Evolutionary conservation across 2,329 filamentous ascomycete genomes (phyloP), one percentile per base, ranked within the genome.

Genomic region (Fusarium poae): DNA sequence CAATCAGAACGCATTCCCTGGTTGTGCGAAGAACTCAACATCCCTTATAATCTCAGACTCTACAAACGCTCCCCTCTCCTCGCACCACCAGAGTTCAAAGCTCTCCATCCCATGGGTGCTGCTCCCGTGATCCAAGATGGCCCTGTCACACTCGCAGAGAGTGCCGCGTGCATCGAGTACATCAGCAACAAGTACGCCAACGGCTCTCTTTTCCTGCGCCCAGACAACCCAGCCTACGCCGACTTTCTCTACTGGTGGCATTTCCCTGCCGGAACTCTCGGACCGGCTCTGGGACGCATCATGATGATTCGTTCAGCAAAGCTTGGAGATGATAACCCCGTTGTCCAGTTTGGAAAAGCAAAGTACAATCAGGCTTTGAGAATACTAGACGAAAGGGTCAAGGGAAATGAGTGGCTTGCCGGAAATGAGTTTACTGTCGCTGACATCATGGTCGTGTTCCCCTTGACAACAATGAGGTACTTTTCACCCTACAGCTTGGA

Each of bases 221-320:
- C 85, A 0, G 69, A 75, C 0, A 77, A 86, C 51, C 76, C 81
- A 18, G 80, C 82, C 44, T 91, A 89, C 66, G 79, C 86, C 3
- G 83, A 88, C 51, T 91, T 88, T 67, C 72, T 92, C 1, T 90
- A 88, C 79, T 92, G 88, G 88, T 86, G 87, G 72, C 86, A 91
- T 74, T 90, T 83, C 74, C 79, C 81, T 11, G 84, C 86, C 71
- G 81, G 81, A 34, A 82, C 75, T 3, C 78, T 87, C 5, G 77
- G 79, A 68, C 77, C 82, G 0, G 74, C 75, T 0, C 62, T 86
- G 35, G 65, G 73, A 6, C 77, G 81, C 15, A 74, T 72, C 7
- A 75, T 87, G 75, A 48, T 72, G 7, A 80, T 82, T 27, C 56
- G 35, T 4, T 55, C 59, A 6, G 49, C 63, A 13, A 45, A 45